Base-by-base conservation (phyloP, 176 grass and related monocot genomes). In the Oryza brachyantha region DNA sequence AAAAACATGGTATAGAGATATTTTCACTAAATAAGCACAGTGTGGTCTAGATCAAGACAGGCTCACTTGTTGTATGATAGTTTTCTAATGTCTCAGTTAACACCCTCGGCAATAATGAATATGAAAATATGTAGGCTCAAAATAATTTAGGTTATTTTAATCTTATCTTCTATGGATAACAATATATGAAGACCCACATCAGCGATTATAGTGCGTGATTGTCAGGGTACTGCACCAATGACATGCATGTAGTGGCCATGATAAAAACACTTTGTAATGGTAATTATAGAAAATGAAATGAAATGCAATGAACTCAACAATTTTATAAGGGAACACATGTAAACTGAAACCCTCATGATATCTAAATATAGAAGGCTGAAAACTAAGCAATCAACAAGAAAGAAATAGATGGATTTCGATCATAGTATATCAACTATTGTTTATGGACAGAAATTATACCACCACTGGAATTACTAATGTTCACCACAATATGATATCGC, bases 231-330 rank as follows among this genome's bases (percentile, higher is more conserved):
- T 24, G n/a, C 76, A 55, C 21, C 63, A 77, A 22, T 68, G 25
- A 40, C 61, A 22, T 41, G 29, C 29, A 29, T 50, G 29, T 27
- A 37, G 19, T 72, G 62, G n/a, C 13, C 21, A 48, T 94, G 42
- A 80, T 90, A 69, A 28, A 46, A 63, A 45, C 13, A 72, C 9
- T 76, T 60, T 76, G n/a, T 60, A 64, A 64, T 68, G n/a, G 14
- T 54, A 84, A 76, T 13, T 66, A 55, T 27, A 82, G 3, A 68
- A 52, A 21, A 26, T 58, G 57, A 58, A 19, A 84, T 52, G 48
- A n/a, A n/a, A n/a, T n/a, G n/a, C n/a, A n/a, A n/a, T n/a, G n/a
- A n/a, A n/a, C n/a, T n/a, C n/a, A n/a, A n/a, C n/a, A n/a, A n/a
- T n/a, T n/a, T n/a, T n/a, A n/a, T n/a, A n/a, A n/a, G n/a, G n/a